phyloP scores from a whole-genome alignment of 768 basidiomycete species.

The Phylloporus arenicola region DNA sequence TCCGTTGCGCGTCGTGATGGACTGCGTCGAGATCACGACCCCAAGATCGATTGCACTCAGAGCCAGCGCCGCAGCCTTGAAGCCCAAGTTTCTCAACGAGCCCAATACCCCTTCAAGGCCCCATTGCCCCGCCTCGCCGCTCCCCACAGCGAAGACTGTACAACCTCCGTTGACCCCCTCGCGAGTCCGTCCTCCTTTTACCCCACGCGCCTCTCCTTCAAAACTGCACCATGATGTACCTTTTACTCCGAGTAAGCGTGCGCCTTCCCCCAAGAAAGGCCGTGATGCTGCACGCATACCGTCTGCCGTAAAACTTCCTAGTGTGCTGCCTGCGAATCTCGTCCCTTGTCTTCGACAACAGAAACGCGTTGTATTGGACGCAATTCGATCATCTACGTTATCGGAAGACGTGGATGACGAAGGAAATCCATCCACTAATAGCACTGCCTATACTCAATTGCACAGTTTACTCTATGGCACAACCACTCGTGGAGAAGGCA shows the following conservation, averaged over 20 bases:
- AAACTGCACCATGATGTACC: slow-evolving; percentile 12
- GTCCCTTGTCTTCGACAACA: slow-evolving; percentile 47
- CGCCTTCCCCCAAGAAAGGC: slow-evolving; percentile 15
- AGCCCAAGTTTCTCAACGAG: not conserved
- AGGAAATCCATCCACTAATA: slow-evolving; percentile 41
- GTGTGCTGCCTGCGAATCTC: slow-evolving; percentile 38
- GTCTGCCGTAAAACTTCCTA: slow-evolving; percentile 20
- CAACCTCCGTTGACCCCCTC: slow-evolving; percentile 14
- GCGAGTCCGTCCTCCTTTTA: slow-evolving; percentile 8
- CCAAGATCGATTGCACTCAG: slow-evolving; percentile 14
- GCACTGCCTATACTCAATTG: slow-evolving; percentile 51
- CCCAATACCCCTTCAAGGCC: slow-evolving; percentile 20
- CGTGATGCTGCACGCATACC: not conserved
- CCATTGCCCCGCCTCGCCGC: not conserved
- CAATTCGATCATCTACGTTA: slow-evolving; percentile 33
- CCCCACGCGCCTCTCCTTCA: slow-evolving; percentile 15
- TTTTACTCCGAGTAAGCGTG: slow-evolving; percentile 14
- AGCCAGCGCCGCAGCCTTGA: not conserved
- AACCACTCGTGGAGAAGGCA: slow-evolving; percentile 78
- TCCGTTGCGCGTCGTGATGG: slow-evolving; percentile 23
- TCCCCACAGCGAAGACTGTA: not conserved
- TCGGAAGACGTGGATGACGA: slow-evolving; percentile 29
- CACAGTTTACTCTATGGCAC: slow-evolving; percentile 66
- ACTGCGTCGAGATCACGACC: slow-evolving; percentile 30
- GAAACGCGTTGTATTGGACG: slow-evolving; percentile 49